phyloP scores from a whole-genome alignment of 495 filamentous ascomycete genomes.

The Neurospora hispaniola region DNA sequence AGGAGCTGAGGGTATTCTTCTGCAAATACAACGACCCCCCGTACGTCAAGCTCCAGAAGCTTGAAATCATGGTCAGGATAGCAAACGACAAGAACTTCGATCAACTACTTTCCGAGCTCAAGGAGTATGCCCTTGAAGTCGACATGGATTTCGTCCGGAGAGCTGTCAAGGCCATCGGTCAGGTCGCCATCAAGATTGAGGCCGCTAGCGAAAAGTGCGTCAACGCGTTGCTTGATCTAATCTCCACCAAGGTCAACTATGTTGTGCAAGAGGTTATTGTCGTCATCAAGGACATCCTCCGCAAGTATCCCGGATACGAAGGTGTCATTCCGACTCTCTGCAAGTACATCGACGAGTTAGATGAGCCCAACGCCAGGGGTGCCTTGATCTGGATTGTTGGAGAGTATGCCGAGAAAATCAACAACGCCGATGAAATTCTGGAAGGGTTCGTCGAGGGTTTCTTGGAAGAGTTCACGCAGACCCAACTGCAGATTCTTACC shows the following conservation, averaged over 20 bases:
- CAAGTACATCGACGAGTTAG: constrained; percentile 90
- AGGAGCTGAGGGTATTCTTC: constrained; percentile 97
- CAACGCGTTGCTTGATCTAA: constrained; percentile 81
- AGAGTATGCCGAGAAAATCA: constrained; percentile 93
- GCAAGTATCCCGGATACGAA: constrained; percentile 98
- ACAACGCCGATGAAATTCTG: constrained; percentile 85
- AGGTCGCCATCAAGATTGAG: constrained; percentile 98
- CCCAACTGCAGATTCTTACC: constrained; percentile 88
- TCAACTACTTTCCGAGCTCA: constrained; percentile 85
- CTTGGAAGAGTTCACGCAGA: constrained; percentile 86
- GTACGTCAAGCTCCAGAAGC: constrained; percentile 98
- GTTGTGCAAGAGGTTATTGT: constrained; percentile 99
- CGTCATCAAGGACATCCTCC: constrained; percentile 97
- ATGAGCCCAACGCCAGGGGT: constrained; percentile 97
- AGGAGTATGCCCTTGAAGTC: constrained; percentile 97
- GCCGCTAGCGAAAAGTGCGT: constrained; percentile 85
- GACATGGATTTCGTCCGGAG: constrained; percentile 98
- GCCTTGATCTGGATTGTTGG: constrained; percentile 99
- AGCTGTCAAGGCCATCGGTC: constrained; percentile 93
- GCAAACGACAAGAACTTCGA: constrained; percentile 93
- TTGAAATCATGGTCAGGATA: constrained; percentile 98
- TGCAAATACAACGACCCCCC: constrained; percentile 99
- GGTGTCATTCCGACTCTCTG: constrained; percentile 92
- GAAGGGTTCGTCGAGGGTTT: constrained; percentile 94
- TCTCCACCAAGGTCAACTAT: constrained; percentile 98